phyloP scores from a whole-genome alignment of 768 basidiomycete species.

The Hortiboletus campestris region DNA sequence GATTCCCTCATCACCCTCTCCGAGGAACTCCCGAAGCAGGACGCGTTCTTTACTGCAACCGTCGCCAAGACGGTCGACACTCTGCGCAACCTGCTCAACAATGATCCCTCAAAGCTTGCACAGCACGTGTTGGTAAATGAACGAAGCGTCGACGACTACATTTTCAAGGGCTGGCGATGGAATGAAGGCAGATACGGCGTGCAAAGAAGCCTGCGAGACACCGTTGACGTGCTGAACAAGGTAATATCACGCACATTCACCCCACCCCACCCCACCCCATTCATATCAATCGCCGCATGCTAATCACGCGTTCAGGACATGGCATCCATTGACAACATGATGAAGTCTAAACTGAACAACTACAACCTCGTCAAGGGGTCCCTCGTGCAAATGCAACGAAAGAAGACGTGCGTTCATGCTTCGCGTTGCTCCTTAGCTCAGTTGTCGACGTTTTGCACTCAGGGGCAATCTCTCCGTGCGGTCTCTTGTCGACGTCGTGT shows the following conservation, averaged over 20 bases:
- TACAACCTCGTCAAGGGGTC: slow-evolving; percentile 96
- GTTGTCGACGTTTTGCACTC: slow-evolving; percentile 7
- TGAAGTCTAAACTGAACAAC: slow-evolving; percentile 87
- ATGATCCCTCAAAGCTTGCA: slow-evolving; percentile 71
- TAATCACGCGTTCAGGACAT: slow-evolving; percentile 61
- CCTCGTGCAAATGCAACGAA: slow-evolving; percentile 88
- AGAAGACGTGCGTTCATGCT: slow-evolving; percentile 68
- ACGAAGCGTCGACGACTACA: slow-evolving; percentile 70
- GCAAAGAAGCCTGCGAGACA: slow-evolving; percentile 77
- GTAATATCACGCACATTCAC: slow-evolving; percentile 39
- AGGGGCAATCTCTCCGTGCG: slow-evolving; percentile 96
- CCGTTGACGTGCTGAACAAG: slow-evolving; percentile 83
- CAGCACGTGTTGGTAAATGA: slow-evolving; percentile 84
- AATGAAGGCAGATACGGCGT: slow-evolving; percentile 88
- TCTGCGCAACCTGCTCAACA: slow-evolving; percentile 84
- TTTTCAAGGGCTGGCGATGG: slow-evolving; percentile 87
- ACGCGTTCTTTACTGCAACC: slow-evolving; percentile 78
- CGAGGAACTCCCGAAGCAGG: slow-evolving; percentile 91
- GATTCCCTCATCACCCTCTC: slow-evolving; percentile 85
- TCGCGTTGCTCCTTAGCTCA: slow-evolving; percentile 1
- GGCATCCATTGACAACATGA: slow-evolving; percentile 88
- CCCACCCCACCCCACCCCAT: slow-evolving; percentile 13
- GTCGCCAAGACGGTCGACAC: slow-evolving; percentile 95
- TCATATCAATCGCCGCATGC: slow-evolving; percentile 22
- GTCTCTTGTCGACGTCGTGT: slow-evolving; percentile 81